phyloP scores from a whole-genome alignment of 1,284 basidiomycete genomes.

The Melampsora medusae region DNA sequence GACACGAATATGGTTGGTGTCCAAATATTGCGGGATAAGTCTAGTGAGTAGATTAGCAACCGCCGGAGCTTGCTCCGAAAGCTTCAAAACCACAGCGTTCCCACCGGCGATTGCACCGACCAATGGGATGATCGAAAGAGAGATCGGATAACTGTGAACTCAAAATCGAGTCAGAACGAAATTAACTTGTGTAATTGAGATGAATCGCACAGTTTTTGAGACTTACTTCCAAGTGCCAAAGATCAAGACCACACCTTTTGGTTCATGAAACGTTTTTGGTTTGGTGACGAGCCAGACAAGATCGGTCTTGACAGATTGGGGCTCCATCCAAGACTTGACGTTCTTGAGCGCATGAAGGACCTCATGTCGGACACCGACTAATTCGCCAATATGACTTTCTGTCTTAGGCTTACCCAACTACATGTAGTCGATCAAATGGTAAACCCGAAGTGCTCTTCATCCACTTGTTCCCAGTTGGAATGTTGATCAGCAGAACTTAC shows the following conservation, averaged over 20 bases:
- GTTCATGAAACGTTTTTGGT: constrained; percentile 54
- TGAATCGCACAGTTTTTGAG: constrained; percentile 30
- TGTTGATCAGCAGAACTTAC: constrained; percentile 1
- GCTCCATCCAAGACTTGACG: constrained; percentile 55
- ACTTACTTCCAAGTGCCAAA: constrained; percentile 55
- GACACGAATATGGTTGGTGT: constrained; percentile 52
- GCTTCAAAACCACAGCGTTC: constrained; percentile 54
- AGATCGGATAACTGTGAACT: constrained; percentile 20
- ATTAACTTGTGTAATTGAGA: constrained; percentile 27
- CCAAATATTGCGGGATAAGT: constrained; percentile 56
- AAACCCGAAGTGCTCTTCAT: neutral
- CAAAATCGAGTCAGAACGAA: neutral
- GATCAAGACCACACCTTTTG: constrained; percentile 56
- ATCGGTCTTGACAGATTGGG: constrained; percentile 50
- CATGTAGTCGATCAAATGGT: neutral
- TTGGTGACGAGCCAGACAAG: constrained; percentile 52
- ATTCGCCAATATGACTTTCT: constrained; percentile 54
- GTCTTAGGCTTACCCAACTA: constrained; percentile 53
- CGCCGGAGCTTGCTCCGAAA: constrained; percentile 54
- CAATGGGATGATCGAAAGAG: constrained; percentile 54
- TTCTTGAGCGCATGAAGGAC: constrained; percentile 52
- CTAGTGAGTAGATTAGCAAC: constrained; percentile 52
- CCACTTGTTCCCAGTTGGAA: too few species aligned
- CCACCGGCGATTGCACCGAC: constrained; percentile 57
- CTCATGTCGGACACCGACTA: constrained; percentile 53